These are phyloP conservation scores for Nectriaceae sp. DNA, from an alignment of 2,329 filamentous ascomycete species.

Conservation along the genomic window DNA sequence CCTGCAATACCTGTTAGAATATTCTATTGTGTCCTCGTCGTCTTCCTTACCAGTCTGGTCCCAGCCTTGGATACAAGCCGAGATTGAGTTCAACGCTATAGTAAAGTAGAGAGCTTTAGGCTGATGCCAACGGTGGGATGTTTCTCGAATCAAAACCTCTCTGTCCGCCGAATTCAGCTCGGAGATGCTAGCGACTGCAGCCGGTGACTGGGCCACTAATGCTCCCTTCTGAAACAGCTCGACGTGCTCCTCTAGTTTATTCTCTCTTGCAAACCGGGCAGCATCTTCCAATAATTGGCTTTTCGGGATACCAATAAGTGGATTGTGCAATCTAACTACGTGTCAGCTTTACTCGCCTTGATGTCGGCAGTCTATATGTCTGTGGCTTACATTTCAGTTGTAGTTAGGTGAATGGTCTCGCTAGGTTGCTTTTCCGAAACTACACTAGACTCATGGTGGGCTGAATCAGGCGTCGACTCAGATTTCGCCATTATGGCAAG, in stretches of 20 bases:
- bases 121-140: not conserved
- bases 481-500: too few relatives aligned
- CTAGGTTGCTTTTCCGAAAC: too few relatives aligned
- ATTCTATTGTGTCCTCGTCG: too few relatives aligned
- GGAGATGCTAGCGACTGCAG: not conserved
- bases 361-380: too few relatives aligned
- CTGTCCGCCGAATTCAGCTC: not conserved
- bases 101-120: constrained; percentile 26
- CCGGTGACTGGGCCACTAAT: not conserved
- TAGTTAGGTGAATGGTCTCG: too few relatives aligned
- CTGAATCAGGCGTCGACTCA: too few relatives aligned
- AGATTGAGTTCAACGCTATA: constrained; percentile 55
- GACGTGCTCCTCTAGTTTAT: not conserved
- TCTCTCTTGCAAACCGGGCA: not conserved
- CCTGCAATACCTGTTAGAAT: too few relatives aligned
- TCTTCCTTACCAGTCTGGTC: constrained; percentile 60
- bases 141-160: not conserved
- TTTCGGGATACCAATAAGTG: not conserved
- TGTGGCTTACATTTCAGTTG: too few relatives aligned
- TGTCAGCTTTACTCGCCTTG: not conserved
- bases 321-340: not conserved
- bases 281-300: not conserved
- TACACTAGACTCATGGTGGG: too few relatives aligned
- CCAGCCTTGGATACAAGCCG: constrained; percentile 61
- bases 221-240: not conserved